Conservation (phyloP, 352 stramenopile species). For the Peronospora destructor region DNA sequence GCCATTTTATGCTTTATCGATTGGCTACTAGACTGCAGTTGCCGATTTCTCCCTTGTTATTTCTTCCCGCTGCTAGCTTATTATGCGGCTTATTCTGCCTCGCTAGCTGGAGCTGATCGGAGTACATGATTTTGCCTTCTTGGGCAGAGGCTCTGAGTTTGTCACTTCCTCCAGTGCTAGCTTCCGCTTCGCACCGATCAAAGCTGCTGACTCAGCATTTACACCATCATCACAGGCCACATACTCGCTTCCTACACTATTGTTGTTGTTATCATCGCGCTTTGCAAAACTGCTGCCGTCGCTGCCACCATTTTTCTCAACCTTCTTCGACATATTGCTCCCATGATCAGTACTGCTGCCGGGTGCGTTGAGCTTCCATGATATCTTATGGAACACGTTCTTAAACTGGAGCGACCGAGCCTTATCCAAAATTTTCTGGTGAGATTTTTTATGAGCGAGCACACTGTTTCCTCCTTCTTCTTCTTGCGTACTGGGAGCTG, state of each 20-base stretch:
- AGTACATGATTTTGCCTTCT: constrained; percentile 66
- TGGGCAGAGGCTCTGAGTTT: constrained; percentile 54
- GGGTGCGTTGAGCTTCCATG: constrained; percentile 42
- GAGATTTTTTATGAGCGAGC: constrained; percentile 41
- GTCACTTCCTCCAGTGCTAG: constrained; percentile 46
- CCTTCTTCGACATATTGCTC: constrained; percentile 7
- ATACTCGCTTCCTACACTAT: constrained; percentile 25
- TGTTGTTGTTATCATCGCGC: constrained; percentile 24
- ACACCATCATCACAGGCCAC: constrained; percentile 8
- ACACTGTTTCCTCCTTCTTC: constrained; percentile 38
- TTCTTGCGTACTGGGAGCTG: constrained; percentile 56
- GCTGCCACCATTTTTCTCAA: constrained; percentile 6
- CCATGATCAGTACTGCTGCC: constrained; percentile 13
- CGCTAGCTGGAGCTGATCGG: constrained; percentile 60
- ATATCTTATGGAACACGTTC: constrained; percentile 75
- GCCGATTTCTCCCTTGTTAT: constrained; percentile 14
- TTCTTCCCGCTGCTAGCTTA: constrained; percentile 22
- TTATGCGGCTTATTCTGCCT: constrained; percentile 15
- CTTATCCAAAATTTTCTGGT: constrained; percentile 28
- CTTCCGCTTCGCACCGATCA: constrained; percentile 50
- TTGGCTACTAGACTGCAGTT: constrained; percentile 21
- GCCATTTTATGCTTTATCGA: constrained; percentile 32
- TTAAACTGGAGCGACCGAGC: constrained; percentile 54
- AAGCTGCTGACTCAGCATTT: constrained; percentile 12
- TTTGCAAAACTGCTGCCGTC: constrained; percentile 11